These are phyloP conservation scores for Nitzschia sp. DNA, from an alignment of 108 stramenopile genomes.

Conservation along the genomic window DNA sequence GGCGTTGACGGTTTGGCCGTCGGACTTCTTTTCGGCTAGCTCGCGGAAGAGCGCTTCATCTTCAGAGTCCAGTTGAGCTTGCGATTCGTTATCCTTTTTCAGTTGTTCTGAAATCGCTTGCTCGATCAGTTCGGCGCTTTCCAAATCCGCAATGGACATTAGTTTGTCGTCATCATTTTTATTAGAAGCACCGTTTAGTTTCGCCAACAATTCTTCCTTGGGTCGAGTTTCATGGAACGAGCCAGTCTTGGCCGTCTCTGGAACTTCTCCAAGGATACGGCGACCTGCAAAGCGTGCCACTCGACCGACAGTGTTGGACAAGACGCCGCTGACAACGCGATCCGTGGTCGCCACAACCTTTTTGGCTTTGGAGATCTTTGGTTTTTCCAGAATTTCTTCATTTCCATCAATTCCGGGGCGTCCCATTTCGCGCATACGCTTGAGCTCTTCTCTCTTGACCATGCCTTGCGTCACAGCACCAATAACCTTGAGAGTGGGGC, in stretches of 20 bases:
- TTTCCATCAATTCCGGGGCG: constrained; percentile 75
- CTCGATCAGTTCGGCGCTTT: constrained; percentile 48
- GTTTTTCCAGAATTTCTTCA: constrained; percentile 4
- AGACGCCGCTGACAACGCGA: constrained; percentile 59
- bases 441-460: constrained; percentile 84
- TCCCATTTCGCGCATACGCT: constrained; percentile 76
- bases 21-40: constrained; percentile 12
- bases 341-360: constrained; percentile 62
- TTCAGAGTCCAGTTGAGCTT: constrained; percentile 22
- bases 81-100: constrained; percentile 16
- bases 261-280: constrained; percentile 69
- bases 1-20: neutral
- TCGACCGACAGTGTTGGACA: constrained; percentile 76
- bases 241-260: constrained; percentile 73
- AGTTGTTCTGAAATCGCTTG: constrained; percentile 58
- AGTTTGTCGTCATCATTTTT: neutral
- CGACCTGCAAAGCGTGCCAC: constrained; percentile 59
- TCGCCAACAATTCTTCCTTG: neutral
- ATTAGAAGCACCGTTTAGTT: constrained; percentile 15
- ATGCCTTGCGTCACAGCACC: constrained; percentile 70
- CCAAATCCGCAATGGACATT: neutral
- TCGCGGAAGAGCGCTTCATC: constrained; percentile 36
- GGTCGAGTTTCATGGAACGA: constrained; percentile 65
- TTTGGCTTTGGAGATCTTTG: constrained; percentile 54
- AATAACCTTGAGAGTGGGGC: constrained; percentile 89